Conservation (phyloP, 169 alveolate species). For the Plasmodium gonderi region DNA sequence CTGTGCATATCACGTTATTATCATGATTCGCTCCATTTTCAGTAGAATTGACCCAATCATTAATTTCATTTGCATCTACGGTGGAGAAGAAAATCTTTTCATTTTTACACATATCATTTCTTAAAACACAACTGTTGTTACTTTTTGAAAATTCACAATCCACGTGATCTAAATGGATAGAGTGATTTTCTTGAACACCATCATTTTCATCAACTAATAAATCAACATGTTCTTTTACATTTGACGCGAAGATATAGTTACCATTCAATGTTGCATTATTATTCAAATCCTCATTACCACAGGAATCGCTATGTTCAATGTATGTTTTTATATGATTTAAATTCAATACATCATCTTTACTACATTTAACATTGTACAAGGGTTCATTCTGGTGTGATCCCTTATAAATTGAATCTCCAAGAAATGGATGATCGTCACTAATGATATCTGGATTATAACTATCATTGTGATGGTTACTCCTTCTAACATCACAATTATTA, state of each 20-base stretch:
- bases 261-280: neutral
- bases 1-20: neutral
- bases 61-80: too few species aligned
- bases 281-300: neutral
- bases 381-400: neutral
- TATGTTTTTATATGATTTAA: neutral
- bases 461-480: neutral
- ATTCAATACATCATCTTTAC: neutral
- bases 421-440: neutral
- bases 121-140: neutral
- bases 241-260: neutral
- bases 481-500: neutral
- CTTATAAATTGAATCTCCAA: neutral
- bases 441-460: neutral
- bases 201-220: neutral
- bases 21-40: neutral
- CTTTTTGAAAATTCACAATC: neutral
- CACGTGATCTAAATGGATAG: neutral
- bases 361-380: neutral
- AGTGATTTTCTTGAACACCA: neutral
- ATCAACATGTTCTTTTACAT: neutral
- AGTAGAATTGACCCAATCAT: too few species aligned
- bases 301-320: slow-evolving; percentile 1
- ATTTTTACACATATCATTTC: neutral
- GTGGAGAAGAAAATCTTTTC: neutral